Percentiles rank a stretch among this genome's conserved stretches.
phyloP scores from a whole-genome alignment of 345 rosid genomes.

The Gossypium stocksii region DNA sequence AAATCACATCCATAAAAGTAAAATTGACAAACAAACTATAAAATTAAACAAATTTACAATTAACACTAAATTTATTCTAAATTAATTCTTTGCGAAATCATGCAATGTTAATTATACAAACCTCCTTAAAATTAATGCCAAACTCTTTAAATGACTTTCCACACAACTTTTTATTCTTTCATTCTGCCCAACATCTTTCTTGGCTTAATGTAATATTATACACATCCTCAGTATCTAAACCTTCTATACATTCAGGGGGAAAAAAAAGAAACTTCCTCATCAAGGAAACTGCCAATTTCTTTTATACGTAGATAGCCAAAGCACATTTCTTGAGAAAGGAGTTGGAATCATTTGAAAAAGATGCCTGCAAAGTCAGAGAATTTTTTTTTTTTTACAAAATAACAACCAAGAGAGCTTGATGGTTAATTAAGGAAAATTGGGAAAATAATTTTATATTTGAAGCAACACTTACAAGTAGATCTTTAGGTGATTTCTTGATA shows the following conservation, averaged over 20 bases:
- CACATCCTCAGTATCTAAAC: not conserved
- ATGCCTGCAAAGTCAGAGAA: not conserved
- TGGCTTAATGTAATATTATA: not conserved
- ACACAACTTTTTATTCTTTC: too few species aligned
- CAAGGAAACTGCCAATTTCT: not conserved
- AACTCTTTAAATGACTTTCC: too few species aligned
- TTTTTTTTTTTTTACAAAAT: not conserved
- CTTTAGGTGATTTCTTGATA: constrained; percentile 9
- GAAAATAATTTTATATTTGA: not conserved
- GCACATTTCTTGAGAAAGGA: constrained; percentile 29
- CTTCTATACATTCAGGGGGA: not conserved
- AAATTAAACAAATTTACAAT: too few species aligned
- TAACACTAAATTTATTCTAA: too few species aligned
- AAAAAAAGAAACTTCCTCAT: not conserved
- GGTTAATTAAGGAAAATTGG: not conserved
- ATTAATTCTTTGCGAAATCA: too few species aligned
- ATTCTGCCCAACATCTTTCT: too few species aligned
- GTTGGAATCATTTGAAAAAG: constrained; percentile 1
- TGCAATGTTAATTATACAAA: too few species aligned
- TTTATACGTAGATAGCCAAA: constrained; percentile 23
- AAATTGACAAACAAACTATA: too few species aligned
- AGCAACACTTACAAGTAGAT: constrained; percentile 23
- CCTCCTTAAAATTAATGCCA: too few species aligned
- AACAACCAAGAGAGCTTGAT: not conserved
- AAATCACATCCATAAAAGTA: fast-evolving